Conservation (phyloP, 768 basidiomycete species). For the Suillus discolor region DNA sequence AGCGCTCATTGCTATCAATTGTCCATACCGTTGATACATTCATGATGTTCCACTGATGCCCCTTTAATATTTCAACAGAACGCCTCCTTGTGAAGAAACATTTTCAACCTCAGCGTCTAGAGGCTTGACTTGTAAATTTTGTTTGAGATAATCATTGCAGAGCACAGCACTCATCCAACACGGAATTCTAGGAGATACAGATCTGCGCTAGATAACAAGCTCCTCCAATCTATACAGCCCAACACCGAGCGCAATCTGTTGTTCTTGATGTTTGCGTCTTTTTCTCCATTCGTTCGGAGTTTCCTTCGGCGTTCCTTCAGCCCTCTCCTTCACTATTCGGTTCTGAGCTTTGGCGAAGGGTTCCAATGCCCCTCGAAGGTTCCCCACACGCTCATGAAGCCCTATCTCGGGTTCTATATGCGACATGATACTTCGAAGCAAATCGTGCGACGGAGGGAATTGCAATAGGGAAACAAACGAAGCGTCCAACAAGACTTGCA, state of each 20-base stretch:
- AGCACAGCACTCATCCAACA: not conserved
- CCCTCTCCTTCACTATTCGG: conserved; percentile 46
- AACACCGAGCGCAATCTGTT: conserved; percentile 20
- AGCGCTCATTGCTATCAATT: no score
- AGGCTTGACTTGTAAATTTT: conserved; percentile 29
- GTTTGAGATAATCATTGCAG: conserved; percentile 15
- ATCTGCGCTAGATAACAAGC: conserved; percentile 48
- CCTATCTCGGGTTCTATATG: conserved; percentile 59
- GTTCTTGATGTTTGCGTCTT: conserved; percentile 54
- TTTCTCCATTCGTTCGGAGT: conserved; percentile 49
- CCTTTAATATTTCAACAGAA: no score
- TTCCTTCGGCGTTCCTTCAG: conserved; percentile 35
- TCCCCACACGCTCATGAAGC: conserved; percentile 51
- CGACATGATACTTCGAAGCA: conserved; percentile 51
- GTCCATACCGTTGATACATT: no score
- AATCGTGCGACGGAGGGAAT: conserved; percentile 45
- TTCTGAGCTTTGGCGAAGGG: conserved; percentile 60
- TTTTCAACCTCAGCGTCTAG: not conserved
- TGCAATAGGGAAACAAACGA: conserved; percentile 68
- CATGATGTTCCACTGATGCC: no score
- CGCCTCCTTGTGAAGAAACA: no score
- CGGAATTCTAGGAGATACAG: not conserved
- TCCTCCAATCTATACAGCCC: conserved; percentile 55
- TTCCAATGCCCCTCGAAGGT: conserved; percentile 59
- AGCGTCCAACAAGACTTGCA: conserved; percentile 70